phyloP scores from a whole-genome alignment of 129 eudicot genomes.

The Cynara cardunculus region DNA sequence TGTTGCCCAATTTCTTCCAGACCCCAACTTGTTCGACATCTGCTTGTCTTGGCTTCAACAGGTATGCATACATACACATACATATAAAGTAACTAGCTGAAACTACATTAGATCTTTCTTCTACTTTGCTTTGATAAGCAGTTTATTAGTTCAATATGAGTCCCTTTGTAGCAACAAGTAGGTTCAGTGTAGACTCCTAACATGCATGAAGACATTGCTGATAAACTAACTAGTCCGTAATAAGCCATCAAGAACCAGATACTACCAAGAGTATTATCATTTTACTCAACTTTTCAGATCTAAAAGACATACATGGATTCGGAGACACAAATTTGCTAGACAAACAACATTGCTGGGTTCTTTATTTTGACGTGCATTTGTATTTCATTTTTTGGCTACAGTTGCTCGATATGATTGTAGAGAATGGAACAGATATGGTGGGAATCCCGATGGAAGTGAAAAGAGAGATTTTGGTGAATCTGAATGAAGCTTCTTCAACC shows the following conservation, averaged over 20 bases:
- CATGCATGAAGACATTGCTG: neutral
- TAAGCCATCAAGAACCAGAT: neutral
- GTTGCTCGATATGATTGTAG: slow-evolving; percentile 69
- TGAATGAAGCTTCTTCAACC: slow-evolving; percentile 67
- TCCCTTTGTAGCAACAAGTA: neutral
- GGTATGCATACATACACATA: slow-evolving; percentile 33
- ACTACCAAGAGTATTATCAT: neutral
- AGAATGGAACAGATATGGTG: slow-evolving; percentile 69
- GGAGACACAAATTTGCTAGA: too few species aligned
- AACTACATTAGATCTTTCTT: neutral
- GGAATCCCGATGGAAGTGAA: slow-evolving; percentile 66
- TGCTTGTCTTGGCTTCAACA: slow-evolving; percentile 94
- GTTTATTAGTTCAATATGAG: neutral
- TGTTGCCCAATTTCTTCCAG: slow-evolving; percentile 68
- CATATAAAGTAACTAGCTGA: neutral
- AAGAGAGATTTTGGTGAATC: slow-evolving; percentile 68
- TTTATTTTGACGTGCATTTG: neutral
- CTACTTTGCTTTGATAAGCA: neutral
- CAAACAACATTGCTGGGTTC: neutral
- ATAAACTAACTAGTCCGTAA: neutral
- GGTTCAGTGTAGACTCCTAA: neutral
- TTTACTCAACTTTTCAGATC: neutral
- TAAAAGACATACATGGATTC: neutral
- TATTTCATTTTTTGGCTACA: slow-evolving; percentile 22
- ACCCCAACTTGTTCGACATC: slow-evolving; percentile 71